These are phyloP conservation scores for Omphalotus olearius DNA, from an alignment of 1,284 basidiomycete species.

Conservation along the genomic window DNA sequence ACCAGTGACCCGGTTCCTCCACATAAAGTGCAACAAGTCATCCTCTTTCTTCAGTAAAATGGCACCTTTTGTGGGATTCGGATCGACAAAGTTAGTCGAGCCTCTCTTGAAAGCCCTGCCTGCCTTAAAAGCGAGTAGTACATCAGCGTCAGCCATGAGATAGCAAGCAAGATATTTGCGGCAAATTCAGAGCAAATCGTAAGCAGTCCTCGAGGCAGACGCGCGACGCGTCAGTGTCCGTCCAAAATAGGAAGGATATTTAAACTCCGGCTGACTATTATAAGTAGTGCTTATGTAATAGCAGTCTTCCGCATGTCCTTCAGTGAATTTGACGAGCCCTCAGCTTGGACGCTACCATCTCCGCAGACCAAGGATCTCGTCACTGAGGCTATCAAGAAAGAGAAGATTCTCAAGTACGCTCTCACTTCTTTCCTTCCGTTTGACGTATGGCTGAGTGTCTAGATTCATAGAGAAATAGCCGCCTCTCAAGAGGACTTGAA, in stretches of 20 bases:
- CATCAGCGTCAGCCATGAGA: conserved; percentile 29
- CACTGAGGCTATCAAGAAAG: conserved; percentile 71
- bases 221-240: conserved; percentile 40
- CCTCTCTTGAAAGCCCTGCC: conserved; percentile 68
- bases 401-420: conserved; percentile 50
- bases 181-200: background rate
- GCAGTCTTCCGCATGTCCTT: conserved; percentile 36
- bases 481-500: conserved; percentile 71
- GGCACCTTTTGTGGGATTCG: conserved; percentile 65
- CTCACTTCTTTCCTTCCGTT: conserved; percentile 26
- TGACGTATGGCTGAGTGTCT: conserved; percentile 20
- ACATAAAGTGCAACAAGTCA: conserved; percentile 69
- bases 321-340: conserved; percentile 49
- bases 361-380: conserved; percentile 56
- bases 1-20: conserved; percentile 66
- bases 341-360: conserved; percentile 55
- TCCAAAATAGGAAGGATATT: too few relatives aligned
- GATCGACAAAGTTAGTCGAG: conserved; percentile 62
- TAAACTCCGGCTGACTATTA: too few relatives aligned
- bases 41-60: conserved; percentile 69
- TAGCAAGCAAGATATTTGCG: background rate
- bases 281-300: too few relatives aligned
- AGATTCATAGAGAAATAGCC: conserved; percentile 54
- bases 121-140: conserved; percentile 76
- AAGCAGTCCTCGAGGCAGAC: conserved; percentile 8